Percentiles rank a stretch among this genome's conserved stretches.
Evolutionary conservation across 2,329 filamentous ascomycete genomes (phyloP).

Genomic region (Rhexocercosporidium sp.): DNA sequence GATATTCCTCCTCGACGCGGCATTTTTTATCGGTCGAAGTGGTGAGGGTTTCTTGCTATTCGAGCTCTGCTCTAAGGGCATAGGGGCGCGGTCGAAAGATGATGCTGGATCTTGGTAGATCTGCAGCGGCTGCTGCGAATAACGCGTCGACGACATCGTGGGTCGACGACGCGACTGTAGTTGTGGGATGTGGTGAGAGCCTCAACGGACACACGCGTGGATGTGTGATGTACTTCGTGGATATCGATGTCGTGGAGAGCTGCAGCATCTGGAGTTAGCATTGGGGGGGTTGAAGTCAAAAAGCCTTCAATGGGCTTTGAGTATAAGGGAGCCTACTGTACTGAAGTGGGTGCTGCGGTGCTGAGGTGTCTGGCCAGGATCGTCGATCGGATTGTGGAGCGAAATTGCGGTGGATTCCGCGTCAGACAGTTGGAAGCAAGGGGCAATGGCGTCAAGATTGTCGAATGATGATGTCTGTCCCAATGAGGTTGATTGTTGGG

Average conservation of each 20-base stretch:
- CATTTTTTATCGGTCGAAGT: constrained; percentile 47
- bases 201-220: constrained; percentile 30
- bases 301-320: constrained; percentile 29
- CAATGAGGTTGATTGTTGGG: constrained; percentile 3
- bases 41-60: constrained; percentile 42
- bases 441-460: constrained; percentile 24
- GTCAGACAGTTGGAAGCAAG: constrained; percentile 35
- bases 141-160: constrained; percentile 59
- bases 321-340: constrained; percentile 34
- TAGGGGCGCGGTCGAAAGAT: constrained; percentile 45
- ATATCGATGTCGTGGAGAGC: constrained; percentile 58
- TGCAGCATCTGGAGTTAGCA: constrained; percentile 33
- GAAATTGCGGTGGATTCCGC: constrained; percentile 41
- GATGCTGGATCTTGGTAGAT: constrained; percentile 62
- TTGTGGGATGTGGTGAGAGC: background rate
- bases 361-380: constrained; percentile 38
- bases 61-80: constrained; percentile 38
- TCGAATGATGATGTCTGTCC: constrained; percentile 6
- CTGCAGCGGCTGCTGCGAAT: constrained; percentile 55
- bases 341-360: constrained; percentile 36
- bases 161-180: constrained; percentile 35
- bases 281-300: background rate
- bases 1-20: constrained; percentile 61
- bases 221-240: constrained; percentile 60
- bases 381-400: constrained; percentile 41